Evolutionary conservation across 257 asterid genomes (phyloP), one percentile per base, ranked within the genome.

Genomic region (Rhazya stricta): DNA sequence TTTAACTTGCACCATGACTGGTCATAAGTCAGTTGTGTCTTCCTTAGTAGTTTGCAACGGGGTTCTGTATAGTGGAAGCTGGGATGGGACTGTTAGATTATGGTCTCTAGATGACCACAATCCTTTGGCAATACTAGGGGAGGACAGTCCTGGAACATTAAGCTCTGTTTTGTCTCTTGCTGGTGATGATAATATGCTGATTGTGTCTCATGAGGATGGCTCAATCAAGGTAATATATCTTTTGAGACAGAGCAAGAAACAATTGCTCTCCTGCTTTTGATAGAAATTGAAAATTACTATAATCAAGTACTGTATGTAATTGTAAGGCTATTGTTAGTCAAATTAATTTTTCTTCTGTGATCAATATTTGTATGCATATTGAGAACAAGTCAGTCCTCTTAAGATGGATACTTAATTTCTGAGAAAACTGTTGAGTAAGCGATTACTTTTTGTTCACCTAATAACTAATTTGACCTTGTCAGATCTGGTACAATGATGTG

Each of bases 41-140:
- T 79, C 91, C 3, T 76, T 94, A 69, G 80, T 82, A 72, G 85
- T 90, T 80, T 82, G 85, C 75, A 66, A 77, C 48, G 94, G 92
- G 45, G 88, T 90, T 79, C 96, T 94, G 74, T 94, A 88, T 73
- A 92, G 97, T 81, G 99, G 97, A 80, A 94, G 99, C 83, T 92
- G 97, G 99, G 99, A 94, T 66, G 99, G 98, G 71, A 88, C 97
- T 51, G 89, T 94, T 56, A 87, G 96, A 10, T 76, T 94, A 78
- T 94, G 99, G 99, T 88, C 97, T 74, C 88, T 92, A 30, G 83
- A 85, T 29, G 99, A 94, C 82, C 96, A 92, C 79, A 87, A 86
- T 76, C 88, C 93, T 53, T 81, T 94, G 80, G 82, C 96, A 8
- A 88, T 92, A 15, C 83, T 94, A 71, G 97, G 88, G 71, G 94